Evolutionary conservation across 345 rosid species (phyloP).

Genomic region (Eutrema heterophyllum): DNA sequence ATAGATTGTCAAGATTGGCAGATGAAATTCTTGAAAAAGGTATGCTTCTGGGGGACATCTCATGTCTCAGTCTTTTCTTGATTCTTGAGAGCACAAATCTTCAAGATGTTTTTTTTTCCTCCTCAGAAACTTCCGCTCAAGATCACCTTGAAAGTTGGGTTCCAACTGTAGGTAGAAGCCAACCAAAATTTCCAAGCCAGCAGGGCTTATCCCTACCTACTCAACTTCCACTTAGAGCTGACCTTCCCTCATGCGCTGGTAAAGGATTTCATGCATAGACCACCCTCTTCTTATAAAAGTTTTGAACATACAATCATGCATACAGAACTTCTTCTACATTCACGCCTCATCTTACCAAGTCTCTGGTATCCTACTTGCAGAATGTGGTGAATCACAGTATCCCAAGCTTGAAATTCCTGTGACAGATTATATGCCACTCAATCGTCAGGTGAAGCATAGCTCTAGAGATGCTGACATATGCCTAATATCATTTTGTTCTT

Average conservation of each 20-base stretch:
- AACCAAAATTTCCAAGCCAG: conserved; percentile 47
- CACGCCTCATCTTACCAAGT: conserved; percentile 5
- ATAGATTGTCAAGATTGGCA: conserved; percentile 58
- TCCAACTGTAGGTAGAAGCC: conserved; percentile 39
- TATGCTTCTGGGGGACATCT: conserved; percentile 14
- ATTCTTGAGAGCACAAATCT: conserved; percentile 3
- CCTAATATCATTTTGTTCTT: too few species aligned
- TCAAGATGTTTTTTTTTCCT: conserved; percentile 1
- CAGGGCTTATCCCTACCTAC: conserved; percentile 61
- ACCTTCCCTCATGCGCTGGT: conserved; percentile 89
- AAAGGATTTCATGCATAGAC: not conserved
- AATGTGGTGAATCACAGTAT: conserved; percentile 62
- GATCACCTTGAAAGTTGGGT: conserved; percentile 30
- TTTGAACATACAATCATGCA: not conserved
- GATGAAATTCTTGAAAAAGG: conserved; percentile 86
- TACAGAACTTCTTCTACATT: not conserved
- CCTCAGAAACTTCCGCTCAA: conserved; percentile 54
- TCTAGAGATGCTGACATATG: not conserved
- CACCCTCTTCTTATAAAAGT: not conserved
- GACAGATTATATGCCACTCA: conserved; percentile 58
- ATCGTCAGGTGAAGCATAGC: conserved; percentile 34
- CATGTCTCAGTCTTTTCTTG: not conserved
- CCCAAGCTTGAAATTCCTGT: conserved; percentile 72
- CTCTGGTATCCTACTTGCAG: conserved; percentile 33
- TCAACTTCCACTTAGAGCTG: conserved; percentile 88